Evolutionary conservation across 441 rosid genomes (phyloP).

Genomic region (Brassica balearica): DNA sequence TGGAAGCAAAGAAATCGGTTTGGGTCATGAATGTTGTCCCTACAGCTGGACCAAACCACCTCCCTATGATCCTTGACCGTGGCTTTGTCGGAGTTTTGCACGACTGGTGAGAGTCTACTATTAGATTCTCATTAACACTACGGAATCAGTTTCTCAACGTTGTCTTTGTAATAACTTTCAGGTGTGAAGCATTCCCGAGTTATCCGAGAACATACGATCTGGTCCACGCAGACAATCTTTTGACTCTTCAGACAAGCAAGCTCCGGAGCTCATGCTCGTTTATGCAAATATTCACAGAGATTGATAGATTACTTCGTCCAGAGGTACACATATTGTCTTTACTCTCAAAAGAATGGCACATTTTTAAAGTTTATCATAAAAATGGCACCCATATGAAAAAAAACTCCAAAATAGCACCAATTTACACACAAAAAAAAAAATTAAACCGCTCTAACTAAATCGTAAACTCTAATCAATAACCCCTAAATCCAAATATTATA

Average conservation of each 20-base stretch:
- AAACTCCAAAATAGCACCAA: too few species aligned
- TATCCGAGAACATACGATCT: constrained; percentile 96
- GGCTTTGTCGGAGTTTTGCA: constrained; percentile 94
- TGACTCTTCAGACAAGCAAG: constrained; percentile 64
- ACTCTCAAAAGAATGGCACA: neutral
- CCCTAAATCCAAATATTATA: too few species aligned
- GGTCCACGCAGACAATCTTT: constrained; percentile 87
- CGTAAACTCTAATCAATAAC: too few species aligned
- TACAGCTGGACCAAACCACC: constrained; percentile 77
- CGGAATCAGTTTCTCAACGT: constrained; percentile 4
- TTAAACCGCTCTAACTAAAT: too few species aligned
- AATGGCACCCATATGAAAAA: too few species aligned
- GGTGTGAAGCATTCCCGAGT: constrained; percentile 98
- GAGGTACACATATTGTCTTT: constrained; percentile 64
- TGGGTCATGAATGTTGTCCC: constrained; percentile 99
- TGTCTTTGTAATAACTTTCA: constrained; percentile 36
- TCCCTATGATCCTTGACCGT: constrained; percentile 89
- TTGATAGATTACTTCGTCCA: constrained; percentile 95
- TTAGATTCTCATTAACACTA: neutral
- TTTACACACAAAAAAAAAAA: too few species aligned
- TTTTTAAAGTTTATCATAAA: too few species aligned
- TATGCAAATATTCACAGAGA: constrained; percentile 74
- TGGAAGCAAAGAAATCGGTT: constrained; percentile 79
- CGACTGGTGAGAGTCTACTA: constrained; percentile 69
- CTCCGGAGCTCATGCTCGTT: constrained; percentile 56